A percentile compares a stretch with the other conserved stretches of the same genome.
Evolutionary conservation across 1,139 yeast species (phyloP).

Genomic region (Candida freyschussii): DNA sequence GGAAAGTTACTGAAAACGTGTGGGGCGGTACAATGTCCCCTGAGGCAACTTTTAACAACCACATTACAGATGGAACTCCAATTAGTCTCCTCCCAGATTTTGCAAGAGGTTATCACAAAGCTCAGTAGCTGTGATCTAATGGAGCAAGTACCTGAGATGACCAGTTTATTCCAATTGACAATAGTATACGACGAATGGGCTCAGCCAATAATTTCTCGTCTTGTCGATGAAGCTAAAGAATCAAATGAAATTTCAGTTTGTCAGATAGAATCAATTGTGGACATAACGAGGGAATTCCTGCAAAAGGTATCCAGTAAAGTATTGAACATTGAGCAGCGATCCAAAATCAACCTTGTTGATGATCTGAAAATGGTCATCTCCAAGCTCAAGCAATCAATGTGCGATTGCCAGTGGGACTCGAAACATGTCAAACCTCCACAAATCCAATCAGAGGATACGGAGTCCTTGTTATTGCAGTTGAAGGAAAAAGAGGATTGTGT

Average conservation of each 20-base stretch:
- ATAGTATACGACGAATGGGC: constrained; percentile 3
- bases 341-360: no score
- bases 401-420: no score
- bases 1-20: background rate
- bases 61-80: constrained; percentile 1
- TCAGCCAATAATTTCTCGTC: background rate
- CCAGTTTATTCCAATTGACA: constrained; percentile 5
- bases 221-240: background rate
- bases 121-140: constrained; percentile 1
- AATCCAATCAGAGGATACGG: no score
- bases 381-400: no score
- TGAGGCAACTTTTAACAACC: background rate
- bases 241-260: constrained; percentile 5
- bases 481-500: no score
- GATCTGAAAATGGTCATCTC: no score
- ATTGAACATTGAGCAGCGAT: no score
- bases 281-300: no score
- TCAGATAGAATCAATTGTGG: background rate
- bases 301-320: no score
- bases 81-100: background rate
- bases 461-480: no score
- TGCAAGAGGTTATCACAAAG: constrained; percentile 1
- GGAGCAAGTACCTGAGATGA: constrained; percentile 3
- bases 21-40: no score
- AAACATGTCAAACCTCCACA: no score